These are phyloP conservation scores for Phytophthora rubi DNA, from an alignment of 352 stramenopile species.

Conservation along the genomic window DNA sequence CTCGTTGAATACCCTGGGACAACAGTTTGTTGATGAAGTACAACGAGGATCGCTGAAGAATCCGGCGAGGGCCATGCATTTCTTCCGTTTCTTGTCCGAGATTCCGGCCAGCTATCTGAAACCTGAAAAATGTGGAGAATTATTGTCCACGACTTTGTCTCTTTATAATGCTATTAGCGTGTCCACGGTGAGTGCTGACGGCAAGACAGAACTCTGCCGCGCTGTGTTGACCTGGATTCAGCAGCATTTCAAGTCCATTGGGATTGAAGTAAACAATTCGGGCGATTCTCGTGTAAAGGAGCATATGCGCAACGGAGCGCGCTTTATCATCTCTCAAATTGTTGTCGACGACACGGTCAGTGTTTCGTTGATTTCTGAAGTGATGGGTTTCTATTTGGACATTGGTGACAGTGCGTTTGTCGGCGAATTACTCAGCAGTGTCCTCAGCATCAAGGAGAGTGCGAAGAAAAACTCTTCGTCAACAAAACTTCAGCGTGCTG, in stretches of 20 bases:
- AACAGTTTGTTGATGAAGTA: slow-evolving; percentile 31
- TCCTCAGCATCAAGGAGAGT: slow-evolving; percentile 10
- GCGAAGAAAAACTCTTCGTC: slow-evolving; percentile 5
- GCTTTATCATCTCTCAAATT: slow-evolving; percentile 36
- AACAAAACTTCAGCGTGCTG: slow-evolving; percentile 31
- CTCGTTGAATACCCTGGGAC: slow-evolving; percentile 42
- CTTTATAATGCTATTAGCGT: slow-evolving; percentile 29
- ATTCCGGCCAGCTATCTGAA: slow-evolving; percentile 50
- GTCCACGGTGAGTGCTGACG: background rate
- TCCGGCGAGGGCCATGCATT: slow-evolving; percentile 17
- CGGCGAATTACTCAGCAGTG: slow-evolving; percentile 38
- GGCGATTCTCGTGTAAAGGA: slow-evolving; percentile 3
- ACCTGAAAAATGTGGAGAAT: slow-evolving; percentile 25
- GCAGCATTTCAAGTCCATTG: slow-evolving; percentile 33
- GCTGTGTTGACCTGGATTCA: slow-evolving; percentile 39
- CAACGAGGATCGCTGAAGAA: slow-evolving; percentile 5
- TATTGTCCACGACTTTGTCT: slow-evolving; percentile 32
- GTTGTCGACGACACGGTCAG: slow-evolving; percentile 18
- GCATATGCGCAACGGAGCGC: slow-evolving; percentile 21
- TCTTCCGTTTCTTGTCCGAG: slow-evolving; percentile 43
- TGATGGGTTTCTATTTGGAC: slow-evolving; percentile 44
- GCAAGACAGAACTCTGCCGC: slow-evolving; percentile 23
- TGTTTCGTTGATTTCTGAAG: slow-evolving; percentile 33
- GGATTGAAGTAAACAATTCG: slow-evolving; percentile 21
- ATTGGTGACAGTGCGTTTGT: slow-evolving; percentile 38